Base-by-base conservation (phyloP, 345 rosid species). In the Durio zibethinus region DNA sequence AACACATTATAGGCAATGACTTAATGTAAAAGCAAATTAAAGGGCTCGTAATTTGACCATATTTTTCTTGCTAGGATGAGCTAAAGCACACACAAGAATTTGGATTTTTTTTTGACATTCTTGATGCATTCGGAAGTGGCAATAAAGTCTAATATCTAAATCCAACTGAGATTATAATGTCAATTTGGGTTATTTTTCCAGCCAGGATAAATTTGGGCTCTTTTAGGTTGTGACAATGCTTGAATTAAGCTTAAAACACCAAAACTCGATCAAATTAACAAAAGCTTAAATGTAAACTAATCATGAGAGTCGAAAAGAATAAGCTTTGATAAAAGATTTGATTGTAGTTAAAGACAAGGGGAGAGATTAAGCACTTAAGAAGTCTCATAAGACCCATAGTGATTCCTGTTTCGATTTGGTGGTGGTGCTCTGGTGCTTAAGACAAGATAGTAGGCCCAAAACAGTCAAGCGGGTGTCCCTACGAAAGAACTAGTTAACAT, bases 391-490 rank as follows among this genome's bases (percentile, higher is more conserved):
- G n/a, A n/a, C n/a, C n/a, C n/a, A n/a, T n/a, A n/a, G n/a, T n/a
- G n/a, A n/a, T n/a, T n/a, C n/a, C n/a, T n/a, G n/a, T n/a, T n/a
- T n/a, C n/a, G n/a, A n/a, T n/a, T n/a, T n/a, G n/a, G n/a, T n/a
- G n/a, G n/a, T n/a, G n/a, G n/a, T n/a, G n/a, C 36, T 33, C 10
- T 40, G 43, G 53, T 14, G 59, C 57, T 53, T 53, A 53, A n/a
- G 57, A 40, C 43, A 40, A 20, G 27, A 54, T 12, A 56, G 61
- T 25, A 62, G 80, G 74, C 57, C 67, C 79, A 80, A 72, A 77
- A 75, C 12, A 31, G 87, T 83, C 43, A 56, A 12, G 81, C 79
- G 84, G 77, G 81, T 74, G 80, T 65, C 84, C 87, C 83, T 14
- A 79, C 77, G 35, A 33, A 69, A 61, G 61, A 61, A 59, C 29